Evolutionary conservation across 2,329 filamentous ascomycete species (phyloP).

Genomic region (Beauveria brongniartii): DNA sequence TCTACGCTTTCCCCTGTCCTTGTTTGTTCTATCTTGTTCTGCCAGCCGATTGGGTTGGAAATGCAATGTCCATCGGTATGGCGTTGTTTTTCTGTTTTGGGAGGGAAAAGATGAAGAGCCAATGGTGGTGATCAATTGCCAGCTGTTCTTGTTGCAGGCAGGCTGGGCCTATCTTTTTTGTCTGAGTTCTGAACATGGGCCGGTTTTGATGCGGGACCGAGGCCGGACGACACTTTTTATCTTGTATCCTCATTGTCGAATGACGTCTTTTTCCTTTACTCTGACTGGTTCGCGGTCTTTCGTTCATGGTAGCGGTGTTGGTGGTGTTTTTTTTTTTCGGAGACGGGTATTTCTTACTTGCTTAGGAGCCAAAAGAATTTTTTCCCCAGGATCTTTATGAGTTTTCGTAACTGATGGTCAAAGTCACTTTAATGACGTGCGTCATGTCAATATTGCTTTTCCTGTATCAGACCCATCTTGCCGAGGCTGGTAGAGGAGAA

Average conservation of each 20-base stretch:
- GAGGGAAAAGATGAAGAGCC: background rate
- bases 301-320: slow-evolving; percentile 10
- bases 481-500: background rate
- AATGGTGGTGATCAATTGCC: background rate
- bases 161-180: background rate
- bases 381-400: background rate
- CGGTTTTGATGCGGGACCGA: background rate
- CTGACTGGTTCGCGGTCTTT: background rate
- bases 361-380: background rate
- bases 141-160: background rate
- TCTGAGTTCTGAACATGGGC: background rate
- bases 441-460: background rate
- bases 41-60: background rate
- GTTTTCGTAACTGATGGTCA: background rate
- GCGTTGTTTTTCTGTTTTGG: background rate
- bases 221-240: slow-evolving; percentile 10
- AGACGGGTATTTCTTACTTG: slow-evolving; percentile 6
- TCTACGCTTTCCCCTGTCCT: background rate
- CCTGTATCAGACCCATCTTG: background rate
- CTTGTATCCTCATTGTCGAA: background rate
- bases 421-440: background rate
- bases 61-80: background rate
- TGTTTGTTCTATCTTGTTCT: background rate
- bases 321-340: slow-evolving; percentile 10
- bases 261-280: background rate